Evolutionary conservation across 306 rosid species (phyloP).

Genomic region (Malus sylvestris): DNA sequence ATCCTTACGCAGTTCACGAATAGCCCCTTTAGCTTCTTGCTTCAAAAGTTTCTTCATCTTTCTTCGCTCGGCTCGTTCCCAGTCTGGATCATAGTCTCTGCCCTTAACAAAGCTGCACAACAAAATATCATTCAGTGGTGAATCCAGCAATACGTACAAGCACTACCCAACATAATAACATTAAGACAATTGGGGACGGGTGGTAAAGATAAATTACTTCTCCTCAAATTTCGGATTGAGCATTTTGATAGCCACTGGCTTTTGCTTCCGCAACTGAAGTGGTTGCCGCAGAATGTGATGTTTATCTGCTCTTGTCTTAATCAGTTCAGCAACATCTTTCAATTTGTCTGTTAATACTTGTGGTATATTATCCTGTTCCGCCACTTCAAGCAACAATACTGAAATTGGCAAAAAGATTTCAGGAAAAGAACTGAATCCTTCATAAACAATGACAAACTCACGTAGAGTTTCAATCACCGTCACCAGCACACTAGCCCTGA

Average conservation of each 20-base stretch:
- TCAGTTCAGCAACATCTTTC: slow-evolving; percentile 47
- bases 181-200: not conserved
- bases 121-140: slow-evolving; percentile 16
- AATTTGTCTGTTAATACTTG: slow-evolving; percentile 38
- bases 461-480: slow-evolving; percentile 54
- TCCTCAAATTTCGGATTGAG: slow-evolving; percentile 77
- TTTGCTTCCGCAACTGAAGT: slow-evolving; percentile 80
- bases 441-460: slow-evolving; percentile 45
- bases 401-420: slow-evolving; percentile 68
- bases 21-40: slow-evolving; percentile 76
- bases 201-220: slow-evolving; percentile 39
- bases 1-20: slow-evolving; percentile 85
- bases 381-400: slow-evolving; percentile 40
- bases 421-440: slow-evolving; percentile 69
- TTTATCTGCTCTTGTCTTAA: slow-evolving; percentile 45
- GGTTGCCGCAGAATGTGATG: slow-evolving; percentile 51
- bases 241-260: slow-evolving; percentile 74
- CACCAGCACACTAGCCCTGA: slow-evolving; percentile 65
- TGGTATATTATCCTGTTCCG: slow-evolving; percentile 45
- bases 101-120: slow-evolving; percentile 78
- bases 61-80: slow-evolving; percentile 50
- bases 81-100: slow-evolving; percentile 83
- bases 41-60: slow-evolving; percentile 55
- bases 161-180: not conserved
- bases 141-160: not conserved